These are phyloP conservation scores for Aspergillus proliferans DNA, from an alignment of 2,329 filamentous ascomycete genomes.

Conservation along the genomic window DNA sequence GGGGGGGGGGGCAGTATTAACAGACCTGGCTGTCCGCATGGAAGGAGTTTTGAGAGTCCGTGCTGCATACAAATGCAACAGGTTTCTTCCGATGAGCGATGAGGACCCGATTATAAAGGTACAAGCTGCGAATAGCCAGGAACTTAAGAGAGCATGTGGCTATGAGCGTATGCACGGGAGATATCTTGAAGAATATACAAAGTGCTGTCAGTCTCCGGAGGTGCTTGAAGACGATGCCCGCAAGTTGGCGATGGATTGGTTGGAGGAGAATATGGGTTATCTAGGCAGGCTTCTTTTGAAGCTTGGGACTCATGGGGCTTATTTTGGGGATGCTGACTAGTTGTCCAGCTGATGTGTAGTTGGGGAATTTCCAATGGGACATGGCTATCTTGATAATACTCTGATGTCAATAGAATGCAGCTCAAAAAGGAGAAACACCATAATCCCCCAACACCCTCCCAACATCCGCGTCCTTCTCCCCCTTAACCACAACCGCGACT, in stretches of 20 bases:
- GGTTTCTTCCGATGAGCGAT: neutral
- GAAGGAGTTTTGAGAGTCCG: neutral
- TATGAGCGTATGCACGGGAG: neutral
- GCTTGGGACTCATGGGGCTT: neutral
- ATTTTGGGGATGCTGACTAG: neutral
- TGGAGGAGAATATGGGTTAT: neutral
- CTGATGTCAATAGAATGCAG: too few relatives aligned
- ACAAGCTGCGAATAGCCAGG: neutral
- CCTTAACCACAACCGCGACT: conserved; percentile 15
- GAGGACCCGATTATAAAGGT: neutral
- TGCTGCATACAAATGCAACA: neutral
- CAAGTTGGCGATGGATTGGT: neutral
- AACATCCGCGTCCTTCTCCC: conserved; percentile 33
- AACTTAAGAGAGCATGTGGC: neutral
- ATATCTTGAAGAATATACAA: neutral
- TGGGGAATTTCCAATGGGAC: too few relatives aligned
- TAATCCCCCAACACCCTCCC: conserved; percentile 23
- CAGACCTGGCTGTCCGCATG: too few relatives aligned
- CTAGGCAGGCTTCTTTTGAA: neutral
- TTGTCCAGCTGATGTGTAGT: too few relatives aligned
- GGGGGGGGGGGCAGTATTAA: too few relatives aligned
- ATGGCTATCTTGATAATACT: too few relatives aligned
- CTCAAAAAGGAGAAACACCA: conserved; percentile 7
- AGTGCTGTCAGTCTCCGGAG: neutral
- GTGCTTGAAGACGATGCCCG: neutral